Conservation (phyloP, 2,329 filamentous ascomycete genomes). For the Paracoccidioides lutzii region DNA sequence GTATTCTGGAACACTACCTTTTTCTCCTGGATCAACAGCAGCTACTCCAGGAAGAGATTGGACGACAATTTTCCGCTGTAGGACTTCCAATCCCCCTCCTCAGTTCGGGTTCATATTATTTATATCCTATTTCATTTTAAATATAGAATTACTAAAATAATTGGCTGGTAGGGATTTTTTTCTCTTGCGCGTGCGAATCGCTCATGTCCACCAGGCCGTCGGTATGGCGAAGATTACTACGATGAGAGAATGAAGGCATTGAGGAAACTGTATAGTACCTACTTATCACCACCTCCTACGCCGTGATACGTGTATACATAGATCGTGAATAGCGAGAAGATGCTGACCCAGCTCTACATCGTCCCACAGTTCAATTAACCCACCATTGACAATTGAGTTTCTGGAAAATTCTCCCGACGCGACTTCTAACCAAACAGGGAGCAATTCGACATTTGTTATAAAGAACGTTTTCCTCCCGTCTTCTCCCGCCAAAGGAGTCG, state of each 20-base stretch:
- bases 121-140: neutral
- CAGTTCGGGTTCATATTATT: neutral
- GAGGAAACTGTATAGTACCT: slow-evolving; percentile 25
- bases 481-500: neutral
- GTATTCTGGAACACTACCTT: slow-evolving; percentile 32
- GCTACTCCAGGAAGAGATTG: slow-evolving; percentile 25
- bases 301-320: too few species aligned
- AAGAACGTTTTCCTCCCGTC: neutral
- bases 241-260: slow-evolving; percentile 40
- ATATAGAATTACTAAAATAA: neutral
- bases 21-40: slow-evolving; percentile 32
- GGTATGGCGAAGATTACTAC: slow-evolving; percentile 38
- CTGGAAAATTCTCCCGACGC: neutral
- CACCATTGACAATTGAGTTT: neutral
- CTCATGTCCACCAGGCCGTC: slow-evolving; percentile 31
- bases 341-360: neutral
- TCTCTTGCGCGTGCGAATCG: slow-evolving; percentile 38
- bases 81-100: neutral
- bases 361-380: neutral
- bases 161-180: slow-evolving; percentile 31
- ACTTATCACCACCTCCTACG: neutral
- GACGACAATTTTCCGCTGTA: slow-evolving; percentile 30
- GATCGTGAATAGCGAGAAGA: neutral
- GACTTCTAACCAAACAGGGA: neutral
- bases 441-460: neutral